Evolutionary conservation across 2,329 filamentous ascomycete species (phyloP), one percentile per base, ranked within the genome.

Genomic region (Aspergillaceae sp.): DNA sequence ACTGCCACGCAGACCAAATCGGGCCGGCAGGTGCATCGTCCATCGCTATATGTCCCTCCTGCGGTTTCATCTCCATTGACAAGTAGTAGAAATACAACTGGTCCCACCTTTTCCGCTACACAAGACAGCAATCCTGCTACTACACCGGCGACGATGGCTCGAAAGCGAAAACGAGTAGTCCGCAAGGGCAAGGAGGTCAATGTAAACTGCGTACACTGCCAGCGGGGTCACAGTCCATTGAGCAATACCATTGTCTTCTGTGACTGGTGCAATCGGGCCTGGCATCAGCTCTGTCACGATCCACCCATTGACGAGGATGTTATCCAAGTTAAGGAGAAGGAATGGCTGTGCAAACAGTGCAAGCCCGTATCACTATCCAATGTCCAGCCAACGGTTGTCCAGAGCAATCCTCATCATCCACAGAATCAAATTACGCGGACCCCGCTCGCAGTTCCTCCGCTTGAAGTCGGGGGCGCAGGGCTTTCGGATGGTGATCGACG

Each of bases 211-310:
- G 83, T 82, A 56, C 76, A 79, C 52, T 94, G 87, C 66, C 77
- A 82, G 44, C 75, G 87, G 53, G 82, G 84, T 7, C 78, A 84
- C 53, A 87, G 84, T 57, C 83, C 84, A 3, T 64, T 73, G n/a
- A 80, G 72, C 55, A 92, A 92, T 67, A 79, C 83, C 67, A 90
- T 94, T 61, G 86, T 92, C 2, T 88, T 90, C 64, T 94, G 87
- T 68, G 86, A 91, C 65, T 82, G 82, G 10, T 94, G 87, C 70
- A 86, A 87, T 61, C 74, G 75, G 29, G 79, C 82, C 37, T 94
- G 87, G 78, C 87, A 94, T 65, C 86, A 89, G 62, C 79, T 80
- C 57, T 94, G 87, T 59, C 87, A 94, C 63, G 77, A 86, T 48
- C 87, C 87, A 1, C 76, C 77, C 6, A 86, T 94, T 49, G 74